phyloP scores from a whole-genome alignment of 225 moss, liverwort and hornwort genomes.

The Bryoerythrophyllum caledonicum region DNA sequence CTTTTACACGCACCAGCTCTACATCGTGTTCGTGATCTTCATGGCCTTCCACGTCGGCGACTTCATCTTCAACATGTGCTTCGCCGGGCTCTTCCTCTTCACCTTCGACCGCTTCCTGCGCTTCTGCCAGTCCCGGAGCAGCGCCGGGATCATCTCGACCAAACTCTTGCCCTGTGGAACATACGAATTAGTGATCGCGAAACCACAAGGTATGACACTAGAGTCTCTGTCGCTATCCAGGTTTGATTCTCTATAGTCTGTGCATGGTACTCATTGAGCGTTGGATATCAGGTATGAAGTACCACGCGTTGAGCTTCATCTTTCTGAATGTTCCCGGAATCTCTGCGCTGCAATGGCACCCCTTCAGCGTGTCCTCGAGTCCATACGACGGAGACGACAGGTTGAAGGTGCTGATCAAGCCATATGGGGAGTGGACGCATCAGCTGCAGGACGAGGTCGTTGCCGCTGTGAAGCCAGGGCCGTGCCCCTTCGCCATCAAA shows the following conservation, averaged over 20 bases:
- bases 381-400: slow-evolving; percentile 69
- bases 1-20: slow-evolving; percentile 95
- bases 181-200: slow-evolving; percentile 78
- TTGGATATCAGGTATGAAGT: slow-evolving; percentile 56
- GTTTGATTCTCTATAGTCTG: not conserved
- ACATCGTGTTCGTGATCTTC: slow-evolving; percentile 67
- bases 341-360: slow-evolving; percentile 84
- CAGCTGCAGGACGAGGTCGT: slow-evolving; percentile 58
- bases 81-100: slow-evolving; percentile 83
- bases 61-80: slow-evolving; percentile 58
- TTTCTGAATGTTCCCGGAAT: slow-evolving; percentile 77
- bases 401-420: slow-evolving; percentile 83
- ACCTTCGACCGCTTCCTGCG: slow-evolving; percentile 84
- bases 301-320: slow-evolving; percentile 87
- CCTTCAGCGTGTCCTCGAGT: slow-evolving; percentile 97
- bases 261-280: not conserved
- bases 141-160: slow-evolving; percentile 64
- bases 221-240: not conserved
- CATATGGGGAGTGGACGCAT: slow-evolving; percentile 85
- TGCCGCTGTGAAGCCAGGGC: slow-evolving; percentile 55
- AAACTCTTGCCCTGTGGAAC: slow-evolving; percentile 84
- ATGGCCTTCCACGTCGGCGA: slow-evolving; percentile 87
- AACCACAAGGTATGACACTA: slow-evolving; percentile 59
- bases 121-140: slow-evolving; percentile 69
- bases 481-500: slow-evolving; percentile 64